Conservation (phyloP, 306 rosid genomes). For the Begonia loranthoides region DNA sequence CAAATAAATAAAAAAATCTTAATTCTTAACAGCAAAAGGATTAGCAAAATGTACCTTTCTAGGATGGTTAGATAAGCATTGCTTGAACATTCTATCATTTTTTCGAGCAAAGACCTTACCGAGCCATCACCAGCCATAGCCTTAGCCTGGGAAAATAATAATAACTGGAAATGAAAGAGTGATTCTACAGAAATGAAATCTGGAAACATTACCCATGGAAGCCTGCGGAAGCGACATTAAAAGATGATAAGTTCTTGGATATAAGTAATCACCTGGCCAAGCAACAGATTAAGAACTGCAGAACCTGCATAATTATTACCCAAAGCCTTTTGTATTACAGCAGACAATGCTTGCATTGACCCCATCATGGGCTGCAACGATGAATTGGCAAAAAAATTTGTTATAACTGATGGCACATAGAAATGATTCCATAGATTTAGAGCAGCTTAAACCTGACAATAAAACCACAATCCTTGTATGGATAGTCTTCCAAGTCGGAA, state of each 20-base stretch:
- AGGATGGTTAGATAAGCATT: constrained; percentile 87
- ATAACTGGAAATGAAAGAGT: neutral
- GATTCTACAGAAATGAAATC: neutral
- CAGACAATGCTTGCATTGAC: constrained; percentile 71
- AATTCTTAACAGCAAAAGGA: neutral
- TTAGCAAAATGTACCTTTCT: constrained; percentile 48
- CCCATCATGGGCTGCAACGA: constrained; percentile 85
- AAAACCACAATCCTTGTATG: constrained; percentile 96
- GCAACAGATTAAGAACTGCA: constrained; percentile 85
- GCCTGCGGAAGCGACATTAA: neutral
- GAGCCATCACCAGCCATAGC: constrained; percentile 98
- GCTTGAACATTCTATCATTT: constrained; percentile 86
- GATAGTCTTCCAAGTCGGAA: constrained; percentile 88
- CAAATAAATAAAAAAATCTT: too few species aligned
- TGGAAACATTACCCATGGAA: neutral
- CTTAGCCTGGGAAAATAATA: constrained; percentile 59
- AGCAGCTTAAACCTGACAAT: constrained; percentile 67
- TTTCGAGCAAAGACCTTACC: constrained; percentile 82
- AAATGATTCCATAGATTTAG: constrained; percentile 11
- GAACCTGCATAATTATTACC: constrained; percentile 68
- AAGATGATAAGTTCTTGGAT: neutral
- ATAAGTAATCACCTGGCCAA: constrained; percentile 62
- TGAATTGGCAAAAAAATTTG: constrained; percentile 11
- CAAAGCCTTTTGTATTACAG: constrained; percentile 73
- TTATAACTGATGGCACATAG: neutral